Conservation (phyloP, 306 rosid genomes). For the Vachellia collinsii region DNA sequence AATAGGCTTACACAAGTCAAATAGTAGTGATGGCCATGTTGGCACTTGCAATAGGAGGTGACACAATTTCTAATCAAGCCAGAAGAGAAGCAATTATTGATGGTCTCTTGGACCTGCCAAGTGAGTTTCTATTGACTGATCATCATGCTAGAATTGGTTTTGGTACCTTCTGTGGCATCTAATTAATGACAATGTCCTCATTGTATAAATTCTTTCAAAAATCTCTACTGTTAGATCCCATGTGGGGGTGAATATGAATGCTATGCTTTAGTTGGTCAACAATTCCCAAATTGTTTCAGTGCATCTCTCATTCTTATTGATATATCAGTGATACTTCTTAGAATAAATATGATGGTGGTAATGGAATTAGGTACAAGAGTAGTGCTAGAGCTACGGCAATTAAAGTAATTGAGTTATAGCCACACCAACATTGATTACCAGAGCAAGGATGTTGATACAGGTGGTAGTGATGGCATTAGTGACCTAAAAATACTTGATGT, state of each 20-base stretch:
- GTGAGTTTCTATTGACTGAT: conserved; percentile 55
- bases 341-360: conserved; percentile 6
- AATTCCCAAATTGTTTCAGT: background rate
- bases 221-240: background rate
- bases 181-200: conserved; percentile 2
- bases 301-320: conserved; percentile 6
- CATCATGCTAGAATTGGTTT: conserved; percentile 3
- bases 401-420: background rate
- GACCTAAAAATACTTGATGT: background rate
- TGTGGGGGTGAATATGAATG: conserved; percentile 9
- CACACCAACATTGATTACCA: background rate
- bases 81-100: conserved; percentile 91
- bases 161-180: conserved; percentile 1
- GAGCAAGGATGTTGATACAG: background rate
- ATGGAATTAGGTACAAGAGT: background rate
- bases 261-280: conserved; percentile 13
- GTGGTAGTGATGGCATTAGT: background rate
- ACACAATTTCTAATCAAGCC: conserved; percentile 78
- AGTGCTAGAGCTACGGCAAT: conserved; percentile 1
- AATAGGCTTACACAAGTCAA: conserved; percentile 96
- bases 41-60: conserved; percentile 93
- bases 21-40: conserved; percentile 98
- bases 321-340: conserved; percentile 5
- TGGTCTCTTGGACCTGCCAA: conserved; percentile 87
- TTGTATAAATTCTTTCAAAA: background rate